These are phyloP conservation scores for Nemania serpens DNA, from an alignment of 2,329 filamentous ascomycete genomes.

Conservation along the genomic window DNA sequence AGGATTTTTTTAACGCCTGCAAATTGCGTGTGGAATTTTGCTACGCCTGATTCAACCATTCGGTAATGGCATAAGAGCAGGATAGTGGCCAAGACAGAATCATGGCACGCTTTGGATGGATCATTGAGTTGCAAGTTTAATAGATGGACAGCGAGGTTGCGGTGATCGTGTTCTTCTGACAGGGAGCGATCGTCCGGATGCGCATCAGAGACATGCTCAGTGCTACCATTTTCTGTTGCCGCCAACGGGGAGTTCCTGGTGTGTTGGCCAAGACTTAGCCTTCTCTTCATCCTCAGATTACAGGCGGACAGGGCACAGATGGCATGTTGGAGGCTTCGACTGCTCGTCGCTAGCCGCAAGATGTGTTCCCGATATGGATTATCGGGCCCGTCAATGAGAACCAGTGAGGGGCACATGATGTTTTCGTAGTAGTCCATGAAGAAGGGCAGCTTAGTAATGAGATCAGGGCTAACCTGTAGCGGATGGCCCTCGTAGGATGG, in stretches of 20 bases:
- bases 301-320: constrained; percentile 88
- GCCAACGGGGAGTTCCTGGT: constrained; percentile 57
- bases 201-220: constrained; percentile 52
- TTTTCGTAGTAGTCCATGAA: constrained; percentile 94
- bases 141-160: constrained; percentile 76
- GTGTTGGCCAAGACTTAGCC: constrained; percentile 64
- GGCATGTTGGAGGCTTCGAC: constrained; percentile 86
- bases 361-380: constrained; percentile 89
- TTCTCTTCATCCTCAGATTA: constrained; percentile 84
- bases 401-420: constrained; percentile 88
- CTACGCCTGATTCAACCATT: constrained; percentile 90
- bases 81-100: constrained; percentile 85
- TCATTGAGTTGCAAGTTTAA: constrained; percentile 86
- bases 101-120: constrained; percentile 73
- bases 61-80: constrained; percentile 89
- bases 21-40: constrained; percentile 91
- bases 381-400: constrained; percentile 82
- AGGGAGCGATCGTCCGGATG: constrained; percentile 66
- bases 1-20: constrained; percentile 91
- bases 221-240: constrained; percentile 46
- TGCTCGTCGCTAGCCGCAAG: constrained; percentile 74
- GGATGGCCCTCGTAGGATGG: constrained; percentile 51
- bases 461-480: constrained; percentile 61
- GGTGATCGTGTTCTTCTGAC: constrained; percentile 83
- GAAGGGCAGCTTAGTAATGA: constrained; percentile 80